Evolutionary conservation across 164 flowering plant genomes (phyloP).

Genomic region (Paratinospora sagittata): DNA sequence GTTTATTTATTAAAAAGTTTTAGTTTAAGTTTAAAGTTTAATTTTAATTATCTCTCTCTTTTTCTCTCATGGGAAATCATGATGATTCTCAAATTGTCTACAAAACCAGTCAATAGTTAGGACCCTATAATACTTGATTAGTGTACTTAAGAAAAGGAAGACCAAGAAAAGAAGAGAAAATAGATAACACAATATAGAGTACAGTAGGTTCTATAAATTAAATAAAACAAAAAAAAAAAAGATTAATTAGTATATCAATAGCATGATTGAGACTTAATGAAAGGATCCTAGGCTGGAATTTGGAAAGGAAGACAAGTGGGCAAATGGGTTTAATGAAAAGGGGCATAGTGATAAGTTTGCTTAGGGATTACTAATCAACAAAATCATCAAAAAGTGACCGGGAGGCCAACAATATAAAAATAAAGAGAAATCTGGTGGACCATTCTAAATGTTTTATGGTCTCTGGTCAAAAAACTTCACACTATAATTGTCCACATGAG

Average conservation of each 20-base stretch:
- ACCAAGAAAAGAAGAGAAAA: neutral
- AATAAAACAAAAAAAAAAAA: neutral
- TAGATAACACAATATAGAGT: neutral
- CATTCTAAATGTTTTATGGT: conserved; percentile 3
- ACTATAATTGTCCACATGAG: neutral
- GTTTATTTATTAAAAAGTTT: no score
- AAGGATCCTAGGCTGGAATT: neutral
- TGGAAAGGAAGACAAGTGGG: neutral
- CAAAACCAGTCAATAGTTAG: neutral
- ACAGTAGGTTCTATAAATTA: neutral
- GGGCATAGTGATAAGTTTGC: conserved; percentile 9
- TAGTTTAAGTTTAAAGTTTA: no score
- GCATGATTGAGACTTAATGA: neutral
- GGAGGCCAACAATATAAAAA: no score
- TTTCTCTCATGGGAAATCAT: no score
- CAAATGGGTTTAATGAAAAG: neutral
- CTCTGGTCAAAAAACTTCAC: neutral
- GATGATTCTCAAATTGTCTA: neutral
- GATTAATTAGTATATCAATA: neutral
- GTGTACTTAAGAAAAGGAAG: neutral
- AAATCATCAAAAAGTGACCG: conserved; percentile 47
- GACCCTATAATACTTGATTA: neutral
- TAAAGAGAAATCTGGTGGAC: conserved; percentile 40
- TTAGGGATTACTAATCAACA: conserved; percentile 36
- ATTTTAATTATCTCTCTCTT: no score